Evolutionary conservation across 2,329 filamentous ascomycete species (phyloP).

Genomic region (Nemania diffusa): DNA sequence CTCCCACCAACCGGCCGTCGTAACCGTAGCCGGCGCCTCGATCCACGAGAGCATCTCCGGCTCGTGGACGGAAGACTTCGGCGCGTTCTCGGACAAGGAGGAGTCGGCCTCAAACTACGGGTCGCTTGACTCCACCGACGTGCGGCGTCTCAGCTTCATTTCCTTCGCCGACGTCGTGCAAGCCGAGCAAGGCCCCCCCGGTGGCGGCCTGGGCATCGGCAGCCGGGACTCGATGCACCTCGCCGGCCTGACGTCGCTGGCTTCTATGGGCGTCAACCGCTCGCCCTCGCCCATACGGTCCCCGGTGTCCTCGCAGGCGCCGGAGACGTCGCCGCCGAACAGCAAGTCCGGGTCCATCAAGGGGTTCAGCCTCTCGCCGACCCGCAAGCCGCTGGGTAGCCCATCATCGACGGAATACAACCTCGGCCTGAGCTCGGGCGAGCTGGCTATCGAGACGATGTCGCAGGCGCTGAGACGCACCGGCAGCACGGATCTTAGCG

Average conservation of each 20-base stretch:
- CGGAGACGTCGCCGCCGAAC: conserved; percentile 76
- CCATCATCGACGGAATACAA: conserved; percentile 66
- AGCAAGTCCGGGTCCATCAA: conserved; percentile 81
- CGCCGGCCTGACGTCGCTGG: conserved; percentile 71
- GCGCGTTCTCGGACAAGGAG: conserved; percentile 63
- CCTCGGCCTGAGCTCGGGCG: conserved; percentile 62
- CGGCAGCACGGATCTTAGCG: conserved; percentile 80
- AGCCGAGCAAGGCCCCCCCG: conserved; percentile 75
- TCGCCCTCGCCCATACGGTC: conserved; percentile 85
- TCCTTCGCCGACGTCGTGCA: conserved; percentile 97
- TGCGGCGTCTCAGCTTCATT: conserved; percentile 90
- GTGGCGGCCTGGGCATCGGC: conserved; percentile 57
- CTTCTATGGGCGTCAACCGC: conserved; percentile 64
- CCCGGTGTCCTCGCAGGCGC: conserved; percentile 76
- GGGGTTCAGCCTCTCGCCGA: conserved; percentile 76
- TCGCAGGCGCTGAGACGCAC: conserved; percentile 86
- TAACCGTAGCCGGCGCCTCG: conserved; percentile 68
- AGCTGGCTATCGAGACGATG: conserved; percentile 94
- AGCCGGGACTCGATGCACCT: conserved; percentile 77
- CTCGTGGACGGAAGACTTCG: conserved; percentile 68
- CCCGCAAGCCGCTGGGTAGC: conserved; percentile 69
- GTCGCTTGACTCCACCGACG: conserved; percentile 78
- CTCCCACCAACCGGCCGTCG: conserved; percentile 81
- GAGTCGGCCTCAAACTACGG: conserved; percentile 81
- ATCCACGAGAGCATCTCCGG: conserved; percentile 56